phyloP scores from a whole-genome alignment of 2,329 filamentous ascomycete species.

The Domatiomyces globalis region DNA sequence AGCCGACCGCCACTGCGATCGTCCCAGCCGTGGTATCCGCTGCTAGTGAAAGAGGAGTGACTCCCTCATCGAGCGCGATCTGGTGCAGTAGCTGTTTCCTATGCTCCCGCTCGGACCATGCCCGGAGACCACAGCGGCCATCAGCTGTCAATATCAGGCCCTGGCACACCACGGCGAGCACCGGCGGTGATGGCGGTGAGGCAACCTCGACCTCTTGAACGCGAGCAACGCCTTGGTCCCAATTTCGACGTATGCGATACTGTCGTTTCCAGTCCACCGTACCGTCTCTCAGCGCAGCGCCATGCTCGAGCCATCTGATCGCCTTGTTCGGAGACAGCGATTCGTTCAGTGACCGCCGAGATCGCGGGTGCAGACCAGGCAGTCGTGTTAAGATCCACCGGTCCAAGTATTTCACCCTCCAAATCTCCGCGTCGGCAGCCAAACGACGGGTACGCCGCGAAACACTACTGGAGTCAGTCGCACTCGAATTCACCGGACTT shows the following conservation, averaged over 20 bases:
- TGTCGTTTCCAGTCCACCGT: slow-evolving; percentile 70
- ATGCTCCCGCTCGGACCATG: slow-evolving; percentile 54
- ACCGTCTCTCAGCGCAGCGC: slow-evolving; percentile 38
- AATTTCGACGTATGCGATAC: slow-evolving; percentile 81
- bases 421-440: slow-evolving; percentile 69
- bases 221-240: slow-evolving; percentile 67
- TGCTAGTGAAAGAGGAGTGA: slow-evolving; percentile 47
- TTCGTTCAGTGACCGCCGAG: slow-evolving; percentile 2
- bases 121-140: slow-evolving; percentile 52
- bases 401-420: slow-evolving; percentile 78
- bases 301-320: slow-evolving; percentile 49
- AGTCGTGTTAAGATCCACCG: slow-evolving; percentile 35
- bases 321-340: slow-evolving; percentile 28
- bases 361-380: background rate
- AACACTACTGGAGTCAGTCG: slow-evolving; percentile 38
- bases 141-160: slow-evolving; percentile 70
- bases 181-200: slow-evolving; percentile 39
- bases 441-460: slow-evolving; percentile 62
- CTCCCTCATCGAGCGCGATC: slow-evolving; percentile 18
- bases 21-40: slow-evolving; percentile 40
- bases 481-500: background rate
- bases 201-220: slow-evolving; percentile 61
- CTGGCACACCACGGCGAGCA: slow-evolving; percentile 64
- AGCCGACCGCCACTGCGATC: slow-evolving; percentile 54
- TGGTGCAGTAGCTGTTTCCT: slow-evolving; percentile 46